Percentiles rank a stretch among this genome's conserved stretches.
Evolutionary conservation across 495 filamentous ascomycete species (phyloP).

Genomic region (Astrocystis sublimbata): DNA sequence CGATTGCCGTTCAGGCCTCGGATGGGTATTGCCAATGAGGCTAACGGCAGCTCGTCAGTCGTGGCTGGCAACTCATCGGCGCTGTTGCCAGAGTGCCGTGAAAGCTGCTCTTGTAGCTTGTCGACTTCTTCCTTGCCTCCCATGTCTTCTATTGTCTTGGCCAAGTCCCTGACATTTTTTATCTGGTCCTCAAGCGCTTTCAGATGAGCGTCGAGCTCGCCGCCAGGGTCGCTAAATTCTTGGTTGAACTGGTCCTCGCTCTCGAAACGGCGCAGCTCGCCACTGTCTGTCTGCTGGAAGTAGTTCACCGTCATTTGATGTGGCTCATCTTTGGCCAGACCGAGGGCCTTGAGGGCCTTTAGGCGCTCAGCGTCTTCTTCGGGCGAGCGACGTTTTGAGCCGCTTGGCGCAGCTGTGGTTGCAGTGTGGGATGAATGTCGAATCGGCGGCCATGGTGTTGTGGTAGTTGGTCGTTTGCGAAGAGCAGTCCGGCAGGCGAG

Average conservation of each 20-base stretch:
- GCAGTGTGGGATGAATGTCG: conserved; percentile 28
- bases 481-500: conserved; percentile 37
- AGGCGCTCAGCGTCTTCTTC: conserved; percentile 30
- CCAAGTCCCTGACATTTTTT: conserved; percentile 38
- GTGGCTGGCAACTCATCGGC: conserved; percentile 30
- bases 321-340: conserved; percentile 19
- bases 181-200: conserved; percentile 57
- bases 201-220: conserved; percentile 47
- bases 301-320: conserved; percentile 36
- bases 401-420: conserved; percentile 14
- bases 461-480: conserved; percentile 20
- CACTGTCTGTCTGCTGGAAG: conserved; percentile 47
- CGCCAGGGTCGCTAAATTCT: conserved; percentile 40
- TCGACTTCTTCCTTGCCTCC: conserved; percentile 42
- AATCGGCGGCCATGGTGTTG: conserved; percentile 28
- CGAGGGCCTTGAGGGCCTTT: conserved; percentile 26
- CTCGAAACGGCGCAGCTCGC: conserved; percentile 35
- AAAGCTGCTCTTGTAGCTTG: conserved; percentile 39
- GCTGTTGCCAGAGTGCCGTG: conserved; percentile 36
- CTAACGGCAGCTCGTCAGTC: conserved; percentile 19
- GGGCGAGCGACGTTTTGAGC: conserved; percentile 19
- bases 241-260: conserved; percentile 37
- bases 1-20: conserved; percentile 9
- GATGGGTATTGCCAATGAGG: conserved; percentile 9
- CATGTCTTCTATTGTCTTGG: conserved; percentile 38